phyloP scores from a whole-genome alignment of 2,329 filamentous ascomycete species.

The Cordyceps tenuipes region DNA sequence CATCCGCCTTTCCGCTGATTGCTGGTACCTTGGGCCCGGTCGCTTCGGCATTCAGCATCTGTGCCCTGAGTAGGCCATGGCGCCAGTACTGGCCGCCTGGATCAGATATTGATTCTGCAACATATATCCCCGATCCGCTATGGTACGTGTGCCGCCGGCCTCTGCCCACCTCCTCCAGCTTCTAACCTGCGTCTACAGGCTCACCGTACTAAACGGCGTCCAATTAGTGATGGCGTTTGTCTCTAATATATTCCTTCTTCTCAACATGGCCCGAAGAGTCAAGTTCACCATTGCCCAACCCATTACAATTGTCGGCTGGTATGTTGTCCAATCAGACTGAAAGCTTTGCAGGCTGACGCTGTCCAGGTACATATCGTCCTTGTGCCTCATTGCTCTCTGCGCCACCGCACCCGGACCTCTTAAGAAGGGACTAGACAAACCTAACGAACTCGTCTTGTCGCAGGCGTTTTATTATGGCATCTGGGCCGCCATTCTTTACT shows the following conservation, averaged over 20 bases:
- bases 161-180: background rate
- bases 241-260: constrained; percentile 72
- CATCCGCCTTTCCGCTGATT: constrained; percentile 64
- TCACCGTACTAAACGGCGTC: constrained; percentile 65
- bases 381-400: constrained; percentile 58
- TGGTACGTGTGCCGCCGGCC: constrained; percentile 43
- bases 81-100: constrained; percentile 46
- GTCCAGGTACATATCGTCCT: constrained; percentile 46
- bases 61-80: constrained; percentile 76
- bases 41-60: constrained; percentile 81
- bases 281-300: constrained; percentile 77
- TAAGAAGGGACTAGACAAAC: constrained; percentile 24
- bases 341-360: background rate
- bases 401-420: constrained; percentile 57
- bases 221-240: constrained; percentile 68
- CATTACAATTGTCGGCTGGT: constrained; percentile 75
- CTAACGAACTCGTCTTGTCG: constrained; percentile 52
- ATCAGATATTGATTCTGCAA: constrained; percentile 38
- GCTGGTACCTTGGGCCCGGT: constrained; percentile 79
- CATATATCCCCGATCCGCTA: constrained; percentile 54
- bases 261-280: constrained; percentile 77
- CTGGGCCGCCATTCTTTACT: constrained; percentile 71
- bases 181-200: constrained; percentile 34
- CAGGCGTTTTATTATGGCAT: constrained; percentile 85
- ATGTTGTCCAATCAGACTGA: constrained; percentile 20